Percentiles rank a stretch among this genome's conserved stretches.
phyloP scores from a whole-genome alignment of 2,329 filamentous ascomycete genomes.

The Curvularia lunata region DNA sequence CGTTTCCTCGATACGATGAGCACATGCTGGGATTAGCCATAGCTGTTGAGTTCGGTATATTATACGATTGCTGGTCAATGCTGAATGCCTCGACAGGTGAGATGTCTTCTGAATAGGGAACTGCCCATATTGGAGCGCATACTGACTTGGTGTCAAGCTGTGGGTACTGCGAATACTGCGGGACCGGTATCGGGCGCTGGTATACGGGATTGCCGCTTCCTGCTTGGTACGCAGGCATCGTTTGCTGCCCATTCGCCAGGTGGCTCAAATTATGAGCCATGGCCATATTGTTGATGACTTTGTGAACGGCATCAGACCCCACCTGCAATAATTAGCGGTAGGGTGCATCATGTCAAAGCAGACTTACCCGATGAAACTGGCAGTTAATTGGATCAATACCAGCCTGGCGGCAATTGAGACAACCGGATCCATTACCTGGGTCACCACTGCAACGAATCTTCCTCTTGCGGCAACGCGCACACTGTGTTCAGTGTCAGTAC shows the following conservation, averaged over 20 bases:
- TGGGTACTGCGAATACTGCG: constrained; percentile 29
- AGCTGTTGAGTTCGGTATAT: constrained; percentile 25
- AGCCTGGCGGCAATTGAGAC: constrained; percentile 80
- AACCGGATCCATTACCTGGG: constrained; percentile 75
- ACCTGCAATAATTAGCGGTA: constrained; percentile 34
- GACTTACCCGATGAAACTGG: constrained; percentile 75
- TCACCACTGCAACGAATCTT: constrained; percentile 97
- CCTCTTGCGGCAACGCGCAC: constrained; percentile 84
- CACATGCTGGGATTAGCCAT: constrained; percentile 23
- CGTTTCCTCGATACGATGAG: constrained; percentile 30
- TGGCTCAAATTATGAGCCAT: constrained; percentile 25
- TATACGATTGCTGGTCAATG: constrained; percentile 29
- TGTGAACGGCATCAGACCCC: constrained; percentile 38
- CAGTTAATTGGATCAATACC: constrained; percentile 68
- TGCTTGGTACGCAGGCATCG: constrained; percentile 32
- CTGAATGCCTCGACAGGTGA: constrained; percentile 39
- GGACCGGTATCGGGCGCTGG: constrained; percentile 18
- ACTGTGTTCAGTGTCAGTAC: constrained; percentile 60
- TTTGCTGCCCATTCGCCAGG: constrained; percentile 28
- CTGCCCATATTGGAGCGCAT: constrained; percentile 32
- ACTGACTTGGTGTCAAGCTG: constrained; percentile 30
- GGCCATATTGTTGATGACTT: constrained; percentile 30
- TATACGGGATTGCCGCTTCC: constrained; percentile 17
- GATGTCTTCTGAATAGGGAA: constrained; percentile 36
- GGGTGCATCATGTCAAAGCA: neutral